Percentiles rank a stretch among this genome's conserved stretches.
These are phyloP conservation scores for Ustilago vetiveriae DNA, from an alignment of 1,284 basidiomycete species.

Conservation along the genomic window DNA sequence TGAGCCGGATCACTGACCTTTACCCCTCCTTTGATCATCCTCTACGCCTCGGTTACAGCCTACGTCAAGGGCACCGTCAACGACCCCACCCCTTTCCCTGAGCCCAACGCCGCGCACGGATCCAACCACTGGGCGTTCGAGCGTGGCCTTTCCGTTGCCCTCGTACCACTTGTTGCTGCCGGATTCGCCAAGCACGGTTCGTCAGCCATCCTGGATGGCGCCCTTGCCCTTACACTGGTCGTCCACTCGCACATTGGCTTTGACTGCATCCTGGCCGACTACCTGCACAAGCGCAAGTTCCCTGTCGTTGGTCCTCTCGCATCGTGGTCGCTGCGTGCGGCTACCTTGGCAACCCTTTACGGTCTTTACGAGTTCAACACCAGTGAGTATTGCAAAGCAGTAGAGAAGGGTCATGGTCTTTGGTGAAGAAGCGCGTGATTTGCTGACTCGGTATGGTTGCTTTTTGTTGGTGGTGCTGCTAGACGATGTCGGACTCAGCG, in stretches of 20 bases:
- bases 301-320: slow-evolving; percentile 75
- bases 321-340: slow-evolving; percentile 80
- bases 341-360: slow-evolving; percentile 84
- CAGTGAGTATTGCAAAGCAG: slow-evolving; percentile 38
- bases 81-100: slow-evolving; percentile 89
- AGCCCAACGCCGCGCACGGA: slow-evolving; percentile 77
- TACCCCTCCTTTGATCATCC: not conserved
- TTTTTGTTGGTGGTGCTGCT: not conserved
- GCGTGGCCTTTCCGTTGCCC: slow-evolving; percentile 83
- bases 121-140: slow-evolving; percentile 99
- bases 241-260: slow-evolving; percentile 90
- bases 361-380: slow-evolving; percentile 77
- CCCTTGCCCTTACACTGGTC: slow-evolving; percentile 85
- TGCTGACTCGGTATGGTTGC: slow-evolving; percentile 10
- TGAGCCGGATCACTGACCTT: not conserved
- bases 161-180: slow-evolving; percentile 77
- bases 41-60: slow-evolving; percentile 71
- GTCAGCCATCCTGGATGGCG: slow-evolving; percentile 75
- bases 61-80: slow-evolving; percentile 94
- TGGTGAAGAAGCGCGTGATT: not conserved
- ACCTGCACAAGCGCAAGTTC: slow-evolving; percentile 93
- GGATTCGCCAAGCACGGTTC: slow-evolving; percentile 66
- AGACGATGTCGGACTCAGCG: slow-evolving; percentile 86
- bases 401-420: not conserved
- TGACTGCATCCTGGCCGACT: slow-evolving; percentile 73